phyloP scores from a whole-genome alignment of 164 flowering plant genomes.

The Litsea cubeba region DNA sequence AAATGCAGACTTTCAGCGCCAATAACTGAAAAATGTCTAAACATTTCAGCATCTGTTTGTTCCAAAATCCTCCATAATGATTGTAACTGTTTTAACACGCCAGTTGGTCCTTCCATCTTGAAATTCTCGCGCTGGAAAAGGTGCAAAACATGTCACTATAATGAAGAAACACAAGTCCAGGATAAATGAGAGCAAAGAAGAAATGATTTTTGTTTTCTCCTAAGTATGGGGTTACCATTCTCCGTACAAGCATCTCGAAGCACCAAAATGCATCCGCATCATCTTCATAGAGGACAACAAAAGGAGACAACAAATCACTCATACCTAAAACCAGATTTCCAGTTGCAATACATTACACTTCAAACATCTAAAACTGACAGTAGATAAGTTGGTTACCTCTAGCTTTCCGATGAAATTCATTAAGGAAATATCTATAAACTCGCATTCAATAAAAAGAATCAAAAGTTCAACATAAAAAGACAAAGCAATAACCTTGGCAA shows the following conservation, averaged over 20 bases:
- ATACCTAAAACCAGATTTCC: conserved; percentile 51
- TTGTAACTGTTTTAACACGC: conserved; percentile 82
- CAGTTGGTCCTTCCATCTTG: conserved; percentile 86
- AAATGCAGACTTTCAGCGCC: conserved; percentile 94
- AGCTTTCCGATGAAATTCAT: conserved; percentile 1
- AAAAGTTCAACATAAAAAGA: conserved; percentile 2
- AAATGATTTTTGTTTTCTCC: background rate
- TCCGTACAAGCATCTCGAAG: conserved; percentile 91
- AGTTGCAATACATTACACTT: conserved; percentile 1
- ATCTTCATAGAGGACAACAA: conserved; percentile 85
- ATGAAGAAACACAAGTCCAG: background rate
- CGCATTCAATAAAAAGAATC: background rate
- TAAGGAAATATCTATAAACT: background rate
- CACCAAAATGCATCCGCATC: conserved; percentile 97
- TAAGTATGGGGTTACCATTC: conserved; percentile 54
- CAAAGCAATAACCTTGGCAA: conserved; percentile 68
- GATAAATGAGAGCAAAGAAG: background rate
- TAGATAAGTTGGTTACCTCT: background rate
- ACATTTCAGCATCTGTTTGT: conserved; percentile 67
- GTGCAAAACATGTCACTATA: background rate
- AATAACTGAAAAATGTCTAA: conserved; percentile 57
- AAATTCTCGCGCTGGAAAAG: conserved; percentile 74
- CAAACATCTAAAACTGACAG: background rate
- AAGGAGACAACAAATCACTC: conserved; percentile 92
- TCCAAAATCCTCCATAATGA: conserved; percentile 70